Base-by-base conservation (phyloP, 345 rosid genomes). In the Lepidium sativum region DNA sequence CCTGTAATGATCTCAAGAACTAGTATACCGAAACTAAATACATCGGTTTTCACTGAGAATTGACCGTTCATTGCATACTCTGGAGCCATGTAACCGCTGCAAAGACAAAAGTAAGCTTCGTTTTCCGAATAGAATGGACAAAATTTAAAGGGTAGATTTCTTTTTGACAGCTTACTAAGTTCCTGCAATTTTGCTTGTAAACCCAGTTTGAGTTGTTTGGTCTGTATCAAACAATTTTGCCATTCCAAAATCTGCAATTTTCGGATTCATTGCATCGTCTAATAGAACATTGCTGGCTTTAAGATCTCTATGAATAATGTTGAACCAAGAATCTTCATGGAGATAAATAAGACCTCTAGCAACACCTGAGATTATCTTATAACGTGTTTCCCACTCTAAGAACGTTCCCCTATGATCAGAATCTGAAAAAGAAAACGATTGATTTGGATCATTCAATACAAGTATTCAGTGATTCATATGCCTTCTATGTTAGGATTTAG, bases 201-300 rank as follows among this genome's bases (percentile, higher is more conserved):
- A 62, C 5, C 45, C 66, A 6, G 31, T 29, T 27, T 70, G 65
- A 21, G 2, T 49, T 1, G 56, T 65, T 65, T 82, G 75, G 31
- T 51, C 57, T 2, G 63, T 74, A 3, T 60, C 72, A 50, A 80
- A 73, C 1, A 74, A 54, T 12, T 70, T 80, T 13, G 81, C 84
- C 68, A 70, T 63, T 27, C 89, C 89, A 50, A 84, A 84, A 59
- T 84, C 86, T 1, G 84, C 79, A 11, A 84, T 78, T 23, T 81
- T 80, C 0, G 89, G 81, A 27, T 72, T 72, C 84, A 81, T 76
- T 1, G 60, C 72, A 6, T 33, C 37, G 6, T 78, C 86, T 29
- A 80, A 31, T 11, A 81, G 54, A 16, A 84, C 70, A 11, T 81
- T 84, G 51, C 86, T 78, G 1, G 85, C 77, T 64, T 83, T 83